Percentiles rank a stretch among this genome's conserved stretches.
Evolutionary conservation across 345 rosid genomes (phyloP).

Genomic region (Populus nigra): DNA sequence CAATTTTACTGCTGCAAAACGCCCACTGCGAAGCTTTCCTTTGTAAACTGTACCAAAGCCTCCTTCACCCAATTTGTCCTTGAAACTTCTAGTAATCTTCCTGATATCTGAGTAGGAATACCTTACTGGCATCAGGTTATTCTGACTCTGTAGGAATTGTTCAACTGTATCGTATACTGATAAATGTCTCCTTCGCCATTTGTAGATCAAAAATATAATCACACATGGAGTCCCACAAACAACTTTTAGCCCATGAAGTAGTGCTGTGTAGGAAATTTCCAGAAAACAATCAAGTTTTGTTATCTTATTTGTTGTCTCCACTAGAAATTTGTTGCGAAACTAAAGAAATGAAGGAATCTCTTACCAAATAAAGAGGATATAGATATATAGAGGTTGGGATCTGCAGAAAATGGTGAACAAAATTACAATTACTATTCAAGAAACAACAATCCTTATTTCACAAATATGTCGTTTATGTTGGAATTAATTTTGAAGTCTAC

Average conservation of each 20-base stretch:
- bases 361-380: fast-evolving
- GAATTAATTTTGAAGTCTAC: too few relatives aligned
- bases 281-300: too few relatives aligned
- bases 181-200: conserved; percentile 4
- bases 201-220: neutral
- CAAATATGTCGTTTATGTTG: too few relatives aligned
- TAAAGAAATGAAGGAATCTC: too few relatives aligned
- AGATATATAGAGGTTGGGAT: fast-evolving
- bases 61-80: conserved; percentile 11
- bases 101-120: neutral
- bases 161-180: neutral
- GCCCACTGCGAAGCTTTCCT: conserved; percentile 6
- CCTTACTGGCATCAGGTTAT: neutral
- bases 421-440: too few relatives aligned
- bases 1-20: conserved; percentile 4
- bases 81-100: neutral
- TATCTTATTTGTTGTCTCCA: too few relatives aligned
- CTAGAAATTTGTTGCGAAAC: too few relatives aligned
- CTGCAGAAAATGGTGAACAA: too few relatives aligned
- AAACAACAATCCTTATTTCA: neutral
- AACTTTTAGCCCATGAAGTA: too few relatives aligned
- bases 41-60: conserved; percentile 13
- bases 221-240: neutral
- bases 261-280: too few relatives aligned
- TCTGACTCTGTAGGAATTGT: neutral